Percentiles rank a stretch among this genome's conserved stretches.
Conservation (phyloP, 805 yeast species). For the Wickerhamiella spandovensis region DNA sequence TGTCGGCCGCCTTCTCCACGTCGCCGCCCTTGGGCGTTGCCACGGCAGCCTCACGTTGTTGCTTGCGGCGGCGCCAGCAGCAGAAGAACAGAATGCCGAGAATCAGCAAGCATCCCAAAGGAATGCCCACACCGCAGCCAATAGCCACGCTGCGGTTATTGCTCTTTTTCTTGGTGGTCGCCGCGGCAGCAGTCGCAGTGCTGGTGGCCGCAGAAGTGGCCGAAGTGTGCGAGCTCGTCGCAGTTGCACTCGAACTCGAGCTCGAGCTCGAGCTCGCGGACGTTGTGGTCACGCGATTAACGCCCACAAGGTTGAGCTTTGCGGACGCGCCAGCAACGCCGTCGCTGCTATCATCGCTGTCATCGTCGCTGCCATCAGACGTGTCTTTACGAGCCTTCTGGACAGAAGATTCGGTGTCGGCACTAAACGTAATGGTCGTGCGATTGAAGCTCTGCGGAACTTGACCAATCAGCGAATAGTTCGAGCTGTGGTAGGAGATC, state of each 20-base stretch:
- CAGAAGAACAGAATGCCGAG: conserved; percentile 35
- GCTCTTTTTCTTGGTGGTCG: conserved; percentile 13
- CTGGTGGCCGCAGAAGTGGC: conserved; percentile 24
- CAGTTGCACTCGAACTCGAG: conserved; percentile 20
- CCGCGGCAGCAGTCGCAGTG: conserved; percentile 21
- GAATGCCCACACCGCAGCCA: conserved; percentile 81
- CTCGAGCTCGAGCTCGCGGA: conserved; percentile 20
- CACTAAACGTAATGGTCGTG: conserved; percentile 32
- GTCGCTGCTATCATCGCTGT: conserved; percentile 6
- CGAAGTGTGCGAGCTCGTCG: conserved; percentile 29
- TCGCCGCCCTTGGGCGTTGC: neutral
- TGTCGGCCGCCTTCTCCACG: conserved; percentile 12
- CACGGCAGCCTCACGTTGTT: conserved; percentile 21
- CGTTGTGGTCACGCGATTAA: conserved; percentile 5
- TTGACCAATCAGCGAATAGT: conserved; percentile 53
- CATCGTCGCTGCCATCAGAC: conserved; percentile 23
- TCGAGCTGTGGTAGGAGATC: conserved; percentile 46
- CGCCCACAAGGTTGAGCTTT: conserved; percentile 13
- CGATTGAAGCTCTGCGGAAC: conserved; percentile 40
- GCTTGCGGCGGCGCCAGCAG: conserved; percentile 32
- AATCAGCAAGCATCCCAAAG: conserved; percentile 40
- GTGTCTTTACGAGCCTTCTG: conserved; percentile 8
- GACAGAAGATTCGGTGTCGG: conserved; percentile 29
- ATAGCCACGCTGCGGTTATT: conserved; percentile 52
- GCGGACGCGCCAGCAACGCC: conserved; percentile 10